Evolutionary conservation across 1,139 yeast genomes (phyloP).

Genomic region (Zhuliangozyma blackwelliae): DNA sequence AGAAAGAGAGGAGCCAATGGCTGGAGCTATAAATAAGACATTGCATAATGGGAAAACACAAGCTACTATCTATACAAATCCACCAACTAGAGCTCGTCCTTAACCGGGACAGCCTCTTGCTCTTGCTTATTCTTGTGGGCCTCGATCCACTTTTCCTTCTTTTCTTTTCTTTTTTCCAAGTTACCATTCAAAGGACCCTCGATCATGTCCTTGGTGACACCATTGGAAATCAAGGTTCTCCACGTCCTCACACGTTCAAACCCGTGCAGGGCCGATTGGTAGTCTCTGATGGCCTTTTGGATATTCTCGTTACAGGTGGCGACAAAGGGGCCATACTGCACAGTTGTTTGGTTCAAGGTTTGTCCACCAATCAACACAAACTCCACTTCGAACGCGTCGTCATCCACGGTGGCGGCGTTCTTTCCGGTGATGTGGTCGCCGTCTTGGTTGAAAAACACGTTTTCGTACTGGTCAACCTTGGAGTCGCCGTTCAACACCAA

Average conservation of each 20-base stretch:
- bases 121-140: constrained; percentile 4
- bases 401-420: constrained; percentile 33
- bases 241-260: constrained; percentile 69
- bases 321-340: constrained; percentile 90
- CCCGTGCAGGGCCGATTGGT: constrained; percentile 64
- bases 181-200: constrained; percentile 37
- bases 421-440: constrained; percentile 55
- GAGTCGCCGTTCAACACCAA: constrained; percentile 43
- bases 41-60: too few species aligned
- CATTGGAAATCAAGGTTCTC: constrained; percentile 62
- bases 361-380: constrained; percentile 77
- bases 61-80: too few species aligned
- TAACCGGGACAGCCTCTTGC: constrained; percentile 5
- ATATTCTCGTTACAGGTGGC: constrained; percentile 63
- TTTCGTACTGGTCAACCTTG: constrained; percentile 43
- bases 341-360: constrained; percentile 68
- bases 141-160: constrained; percentile 23
- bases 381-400: constrained; percentile 32
- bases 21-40: too few species aligned
- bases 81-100: constrained; percentile 12
- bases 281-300: constrained; percentile 65
- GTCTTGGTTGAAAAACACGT: constrained; percentile 62
- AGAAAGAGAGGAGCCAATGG: too few species aligned
- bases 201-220: constrained; percentile 49
- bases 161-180: constrained; percentile 28